Conservation (phyloP, 345 rosid species). For the Arabis alpina region DNA sequence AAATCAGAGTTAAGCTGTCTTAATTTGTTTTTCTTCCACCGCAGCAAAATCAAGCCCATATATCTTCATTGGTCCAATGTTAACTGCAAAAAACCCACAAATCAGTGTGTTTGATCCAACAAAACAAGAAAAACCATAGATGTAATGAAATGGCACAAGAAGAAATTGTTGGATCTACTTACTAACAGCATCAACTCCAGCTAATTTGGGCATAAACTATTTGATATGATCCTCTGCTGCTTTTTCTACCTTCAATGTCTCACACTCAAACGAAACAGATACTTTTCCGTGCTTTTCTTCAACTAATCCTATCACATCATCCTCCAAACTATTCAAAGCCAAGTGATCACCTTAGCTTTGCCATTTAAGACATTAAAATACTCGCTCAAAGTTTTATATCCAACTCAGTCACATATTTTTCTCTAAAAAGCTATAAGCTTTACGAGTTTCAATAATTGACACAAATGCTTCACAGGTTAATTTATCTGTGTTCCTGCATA, state of each 20-base stretch:
- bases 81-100: constrained; percentile 54
- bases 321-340: constrained; percentile 67
- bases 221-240: constrained; percentile 89
- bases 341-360: neutral
- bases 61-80: constrained; percentile 78
- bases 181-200: constrained; percentile 88
- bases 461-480: neutral
- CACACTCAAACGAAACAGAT: constrained; percentile 73
- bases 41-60: constrained; percentile 64
- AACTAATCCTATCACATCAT: constrained; percentile 72
- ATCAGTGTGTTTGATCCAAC: neutral
- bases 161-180: constrained; percentile 35
- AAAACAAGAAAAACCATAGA: neutral
- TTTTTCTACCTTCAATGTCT: constrained; percentile 85
- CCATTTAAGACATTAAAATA: neutral
- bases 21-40: constrained; percentile 43
- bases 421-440: neutral
- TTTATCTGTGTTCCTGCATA: too few species aligned
- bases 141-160: constrained; percentile 8
- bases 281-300: constrained; percentile 67
- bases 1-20: neutral
- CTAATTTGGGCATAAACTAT: constrained; percentile 85
- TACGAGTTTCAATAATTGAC: neutral
- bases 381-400: too few species aligned
- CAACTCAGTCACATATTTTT: constrained; percentile 2